Percentiles rank a stretch among this genome's conserved stretches.
These are phyloP conservation scores for Cordyceps tenuipes DNA, from an alignment of 2,329 filamentous ascomycete species.

Conservation along the genomic window DNA sequence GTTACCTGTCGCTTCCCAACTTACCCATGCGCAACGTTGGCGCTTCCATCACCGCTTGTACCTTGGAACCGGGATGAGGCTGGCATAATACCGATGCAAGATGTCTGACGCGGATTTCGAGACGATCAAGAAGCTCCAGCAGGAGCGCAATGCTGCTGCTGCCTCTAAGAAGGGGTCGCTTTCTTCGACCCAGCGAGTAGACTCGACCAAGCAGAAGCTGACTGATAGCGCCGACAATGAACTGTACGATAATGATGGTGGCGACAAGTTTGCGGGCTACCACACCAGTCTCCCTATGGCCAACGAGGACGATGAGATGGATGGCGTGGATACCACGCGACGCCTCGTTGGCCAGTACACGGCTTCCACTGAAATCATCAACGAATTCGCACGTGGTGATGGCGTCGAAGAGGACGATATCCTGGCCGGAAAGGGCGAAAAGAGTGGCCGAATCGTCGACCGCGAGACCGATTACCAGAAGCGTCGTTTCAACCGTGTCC, in stretches of 20 bases:
- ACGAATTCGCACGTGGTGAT: conserved; percentile 79
- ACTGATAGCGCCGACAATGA: conserved; percentile 82
- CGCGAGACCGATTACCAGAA: conserved; percentile 98
- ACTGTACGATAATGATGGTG: conserved; percentile 71
- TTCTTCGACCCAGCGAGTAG: conserved; percentile 69
- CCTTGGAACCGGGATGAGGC: conserved; percentile 36
- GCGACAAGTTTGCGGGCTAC: conserved; percentile 81
- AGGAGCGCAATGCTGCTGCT: conserved; percentile 79
- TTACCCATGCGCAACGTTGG: conserved; percentile 29
- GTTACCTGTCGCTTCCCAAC: conserved; percentile 21
- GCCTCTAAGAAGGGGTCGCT: conserved; percentile 74
- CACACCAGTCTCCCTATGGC: conserved; percentile 77
- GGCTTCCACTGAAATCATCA: conserved; percentile 81
- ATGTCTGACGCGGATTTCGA: conserved; percentile 82
- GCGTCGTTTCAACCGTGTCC: conserved; percentile 77
- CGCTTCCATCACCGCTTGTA: conserved; percentile 26
- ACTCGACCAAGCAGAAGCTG: conserved; percentile 86
- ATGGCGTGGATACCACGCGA: conserved; percentile 62
- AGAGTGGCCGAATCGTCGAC: conserved; percentile 82
- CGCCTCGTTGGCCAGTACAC: conserved; percentile 93
- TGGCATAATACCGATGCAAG: conserved; percentile 29
- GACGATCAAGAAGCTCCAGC: conserved; percentile 77
- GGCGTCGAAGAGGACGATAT: conserved; percentile 91
- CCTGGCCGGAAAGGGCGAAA: conserved; percentile 71
- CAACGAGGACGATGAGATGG: conserved; percentile 72